These are phyloP conservation scores for Przewalskia tangutica DNA, from an alignment of 257 asterid genomes.

Conservation along the genomic window DNA sequence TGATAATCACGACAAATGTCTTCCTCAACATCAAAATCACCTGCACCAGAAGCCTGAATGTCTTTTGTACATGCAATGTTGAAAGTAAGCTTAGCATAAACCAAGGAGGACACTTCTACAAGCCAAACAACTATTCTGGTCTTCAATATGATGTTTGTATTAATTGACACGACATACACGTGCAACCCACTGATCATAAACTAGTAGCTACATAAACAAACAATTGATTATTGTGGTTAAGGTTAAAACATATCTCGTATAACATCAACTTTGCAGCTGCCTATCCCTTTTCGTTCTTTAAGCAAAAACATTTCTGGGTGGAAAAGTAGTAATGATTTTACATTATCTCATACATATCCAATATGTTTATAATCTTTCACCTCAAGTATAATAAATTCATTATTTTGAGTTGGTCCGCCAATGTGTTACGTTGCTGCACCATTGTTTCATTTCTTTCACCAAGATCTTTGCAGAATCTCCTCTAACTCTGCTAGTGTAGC, in stretches of 20 bases:
- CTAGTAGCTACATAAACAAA: not conserved
- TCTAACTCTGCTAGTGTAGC: constrained; percentile 1
- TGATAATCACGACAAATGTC: not conserved
- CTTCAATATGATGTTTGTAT: not conserved
- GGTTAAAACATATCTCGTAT: not conserved
- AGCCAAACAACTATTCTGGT: not conserved
- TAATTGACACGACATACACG: not conserved
- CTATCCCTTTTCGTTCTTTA: not conserved
- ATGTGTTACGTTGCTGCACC: not conserved
- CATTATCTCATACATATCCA: not conserved
- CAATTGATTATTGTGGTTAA: not conserved
- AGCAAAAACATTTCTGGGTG: not conserved
- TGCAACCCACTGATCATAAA: no score
- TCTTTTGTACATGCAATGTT: not conserved
- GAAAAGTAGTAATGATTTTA: not conserved
- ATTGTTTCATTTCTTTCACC: not conserved
- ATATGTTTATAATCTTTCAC: not conserved
- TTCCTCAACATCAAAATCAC: not conserved
- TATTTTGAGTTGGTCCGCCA: not conserved
- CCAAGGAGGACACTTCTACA: not conserved
- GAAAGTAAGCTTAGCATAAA: not conserved
- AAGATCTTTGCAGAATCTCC: not conserved
- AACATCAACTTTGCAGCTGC: no score
- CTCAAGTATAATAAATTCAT: not conserved
- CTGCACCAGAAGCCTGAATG: not conserved